Evolutionary conservation across 192 early-diverging fungal species (phyloP), one percentile per base, ranked within the genome.

Genomic region (Mortierella alpina): DNA sequence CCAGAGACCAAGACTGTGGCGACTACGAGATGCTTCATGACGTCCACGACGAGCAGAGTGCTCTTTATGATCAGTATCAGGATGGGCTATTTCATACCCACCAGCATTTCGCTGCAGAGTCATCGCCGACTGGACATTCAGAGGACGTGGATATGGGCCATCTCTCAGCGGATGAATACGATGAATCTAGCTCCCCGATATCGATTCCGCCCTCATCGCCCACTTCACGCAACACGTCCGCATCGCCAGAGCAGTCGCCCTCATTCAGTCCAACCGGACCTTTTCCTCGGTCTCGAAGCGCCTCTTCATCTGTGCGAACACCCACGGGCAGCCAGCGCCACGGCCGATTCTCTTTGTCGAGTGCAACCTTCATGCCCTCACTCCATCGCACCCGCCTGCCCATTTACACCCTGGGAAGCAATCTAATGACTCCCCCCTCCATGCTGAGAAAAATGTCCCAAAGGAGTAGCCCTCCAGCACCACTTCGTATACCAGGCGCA

Each of bases 391-490:
- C 63, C 7, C 77, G 77, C 45, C 11, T 80, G 40, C 70, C 69
- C 14, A 72, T 70, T 48, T 67, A 72, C 46, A 47, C 63, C 11
- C 51, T 80, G 23, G 66, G 77, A 23, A 80, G 52, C 49, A 72
- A 44, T 22, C 64, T 72, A 7, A 72, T 80, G 77, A 72, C 70
- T 4, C 77, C 77, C 4, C 77, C 77, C 0, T 72, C 77, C 9
- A 72, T 80, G 70, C 60, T 72, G 7, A 80, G 47, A 44, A 80
- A 59, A 40, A 68, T 80, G 46, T 72, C 77, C 14, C 63, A 72
- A 48, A 53, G 77, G 13, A 40, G 17, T 22, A 72, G 41, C 9
- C 65, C 77, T 6, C 77, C 77, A 18, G 41, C 66, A 11, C 70
- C 70, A 41, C 59, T 80, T 17, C 54, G 77, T 46, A 66, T 80